Evolutionary conservation across 345 rosid genomes (phyloP), one percentile per base, ranked within the genome.

Genomic region (Hypericum androsaemum): DNA sequence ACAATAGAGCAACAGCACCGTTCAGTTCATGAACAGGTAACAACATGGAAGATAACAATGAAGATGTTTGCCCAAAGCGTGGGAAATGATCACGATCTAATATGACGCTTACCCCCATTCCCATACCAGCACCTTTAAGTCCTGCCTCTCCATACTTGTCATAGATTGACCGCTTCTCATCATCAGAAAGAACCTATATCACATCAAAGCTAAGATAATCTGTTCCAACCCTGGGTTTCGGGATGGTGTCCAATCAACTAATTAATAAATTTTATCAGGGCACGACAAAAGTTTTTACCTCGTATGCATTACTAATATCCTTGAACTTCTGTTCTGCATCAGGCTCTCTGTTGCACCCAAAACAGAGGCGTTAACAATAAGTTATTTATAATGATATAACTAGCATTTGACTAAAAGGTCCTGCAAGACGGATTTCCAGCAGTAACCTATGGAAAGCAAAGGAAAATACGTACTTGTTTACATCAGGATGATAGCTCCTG

Each of bases 141-240:
- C 95, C 99, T 44, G 95, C 99, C 69, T 88, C 99, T 3, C 99
- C 99, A 37, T 83, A 94, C 71, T 57, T 83, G 67, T 94, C 99
- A 47, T 94, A 94, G n/a, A 94, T 57, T 14, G 99, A 79, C 47
- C 97, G 80, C 65, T 94, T 88, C 77, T 86, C 99, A 56, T 94
- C 96, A 71, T 94, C 95, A 41, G 97, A 84, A 53, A 94, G 68
- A 54, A 94, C 96, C 99, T 94, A 73, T 65, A 74, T 50, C 47
- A 45, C 9, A 50, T 55, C 44, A 5, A 36, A 44, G 53, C 58
- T 54, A 15, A 17, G 41, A 52, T 44, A 65, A 43, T 42, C 15
- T 28, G 40, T 62, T 41, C 38, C 12, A 32, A 52, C 35, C 43
- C 39, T 37, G 53, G 9, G 39, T 39, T 44, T 6, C 50, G 39